Conservation (phyloP, 352 stramenopile species). For the Phytophthora lateralis region DNA sequence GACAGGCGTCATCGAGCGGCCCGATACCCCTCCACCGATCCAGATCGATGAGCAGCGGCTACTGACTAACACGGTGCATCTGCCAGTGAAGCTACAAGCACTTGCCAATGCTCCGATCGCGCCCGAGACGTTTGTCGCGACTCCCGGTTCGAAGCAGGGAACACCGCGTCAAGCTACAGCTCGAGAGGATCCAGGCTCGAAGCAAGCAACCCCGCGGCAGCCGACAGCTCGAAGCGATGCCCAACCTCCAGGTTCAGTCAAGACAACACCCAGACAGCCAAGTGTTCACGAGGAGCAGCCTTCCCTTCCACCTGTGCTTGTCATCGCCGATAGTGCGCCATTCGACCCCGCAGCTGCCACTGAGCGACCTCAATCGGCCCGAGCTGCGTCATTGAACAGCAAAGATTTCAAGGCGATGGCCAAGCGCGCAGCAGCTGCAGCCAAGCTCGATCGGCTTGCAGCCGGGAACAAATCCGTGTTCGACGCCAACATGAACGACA, state of each 20-base stretch:
- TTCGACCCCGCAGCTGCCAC: neutral
- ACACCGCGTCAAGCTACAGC: constrained; percentile 20
- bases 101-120: constrained; percentile 26
- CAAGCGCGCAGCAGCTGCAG: constrained; percentile 43
- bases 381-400: constrained; percentile 36
- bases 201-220: constrained; percentile 16
- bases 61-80: constrained; percentile 20
- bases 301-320: constrained; percentile 3
- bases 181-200: constrained; percentile 20
- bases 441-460: constrained; percentile 62
- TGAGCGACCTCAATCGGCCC: constrained; percentile 7
- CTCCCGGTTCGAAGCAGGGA: constrained; percentile 12
- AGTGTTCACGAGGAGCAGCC: constrained; percentile 6
- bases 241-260: constrained; percentile 10
- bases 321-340: constrained; percentile 4
- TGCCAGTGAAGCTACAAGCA: constrained; percentile 25
- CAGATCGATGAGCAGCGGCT: constrained; percentile 39
- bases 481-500: constrained; percentile 70
- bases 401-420: constrained; percentile 64
- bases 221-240: constrained; percentile 17
- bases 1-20: constrained; percentile 68
- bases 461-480: constrained; percentile 69
- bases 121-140: constrained; percentile 15
- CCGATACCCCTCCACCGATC: constrained; percentile 55
- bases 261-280: constrained; percentile 13